Percentiles rank a stretch among this genome's conserved stretches.
Conservation (phyloP, 2,329 filamentous ascomycete species). For the Monilinia fructicola region DNA sequence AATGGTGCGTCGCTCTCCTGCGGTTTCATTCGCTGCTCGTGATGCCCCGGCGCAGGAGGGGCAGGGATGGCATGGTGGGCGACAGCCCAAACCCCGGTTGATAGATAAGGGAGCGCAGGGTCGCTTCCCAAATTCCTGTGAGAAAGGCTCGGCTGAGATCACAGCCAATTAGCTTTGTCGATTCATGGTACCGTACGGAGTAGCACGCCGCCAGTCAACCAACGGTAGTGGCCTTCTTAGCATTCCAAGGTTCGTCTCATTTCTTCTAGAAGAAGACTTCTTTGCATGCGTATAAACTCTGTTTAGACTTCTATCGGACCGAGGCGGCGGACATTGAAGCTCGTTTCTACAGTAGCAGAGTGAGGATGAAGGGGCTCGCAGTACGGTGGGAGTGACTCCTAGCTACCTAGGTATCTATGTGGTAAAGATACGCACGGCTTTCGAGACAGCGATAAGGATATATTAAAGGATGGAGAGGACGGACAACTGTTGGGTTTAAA, state of each 20-base stretch:
- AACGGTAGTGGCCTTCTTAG: not conserved
- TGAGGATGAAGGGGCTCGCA: constrained; percentile 14
- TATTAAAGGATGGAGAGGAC: too few species aligned
- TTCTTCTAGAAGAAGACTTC: constrained; percentile 8
- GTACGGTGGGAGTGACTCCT: not conserved
- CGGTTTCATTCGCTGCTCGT: not conserved
- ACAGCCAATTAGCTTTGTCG: not conserved
- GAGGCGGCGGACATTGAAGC: not conserved
- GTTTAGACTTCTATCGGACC: constrained; percentile 1
- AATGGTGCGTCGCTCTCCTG: not conserved
- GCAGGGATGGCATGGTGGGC: not conserved
- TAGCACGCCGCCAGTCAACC: not conserved
- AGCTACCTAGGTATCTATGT: too few species aligned
- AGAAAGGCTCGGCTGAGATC: not conserved
- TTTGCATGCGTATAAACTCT: not conserved
- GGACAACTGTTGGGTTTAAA: too few species aligned
- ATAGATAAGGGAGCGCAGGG: constrained; percentile 1
- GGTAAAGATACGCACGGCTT: not conserved
- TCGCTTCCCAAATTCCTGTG: not conserved
- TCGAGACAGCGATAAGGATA: too few species aligned
- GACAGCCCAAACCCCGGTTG: not conserved
- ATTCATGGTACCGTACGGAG: too few species aligned
- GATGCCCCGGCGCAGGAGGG: not conserved
- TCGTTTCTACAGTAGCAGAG: not conserved
- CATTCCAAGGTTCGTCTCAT: not conserved